A percentile compares a stretch with the other conserved stretches of the same genome.
Evolutionary conservation across 768 basidiomycete genomes (phyloP).

Genomic region (Suillus subaureus): DNA sequence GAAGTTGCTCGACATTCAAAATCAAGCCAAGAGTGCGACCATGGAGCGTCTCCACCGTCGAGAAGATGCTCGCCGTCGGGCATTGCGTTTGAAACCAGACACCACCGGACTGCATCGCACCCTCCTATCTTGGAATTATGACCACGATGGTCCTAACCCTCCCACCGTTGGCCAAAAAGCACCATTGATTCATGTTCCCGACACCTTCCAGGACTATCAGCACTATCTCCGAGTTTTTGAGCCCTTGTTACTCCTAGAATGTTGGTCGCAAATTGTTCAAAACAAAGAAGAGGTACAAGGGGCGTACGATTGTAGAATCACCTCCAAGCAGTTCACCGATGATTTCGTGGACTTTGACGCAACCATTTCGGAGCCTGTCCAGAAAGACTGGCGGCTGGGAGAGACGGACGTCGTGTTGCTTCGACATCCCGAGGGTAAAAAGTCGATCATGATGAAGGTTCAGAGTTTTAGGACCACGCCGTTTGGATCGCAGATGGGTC

Average conservation of each 20-base stretch:
- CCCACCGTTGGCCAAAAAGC: slow-evolving; percentile 47
- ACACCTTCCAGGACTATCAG: slow-evolving; percentile 60
- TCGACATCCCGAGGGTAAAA: slow-evolving; percentile 53
- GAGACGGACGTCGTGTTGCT: slow-evolving; percentile 90
- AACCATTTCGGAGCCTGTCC: slow-evolving; percentile 55
- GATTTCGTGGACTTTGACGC: slow-evolving; percentile 84
- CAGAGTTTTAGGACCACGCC: slow-evolving; percentile 44
- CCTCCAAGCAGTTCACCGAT: slow-evolving; percentile 70
- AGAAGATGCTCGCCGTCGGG: slow-evolving; percentile 61
- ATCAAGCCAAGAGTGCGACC: slow-evolving; percentile 42
- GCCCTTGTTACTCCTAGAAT: slow-evolving; percentile 84
- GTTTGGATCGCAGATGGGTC: slow-evolving; percentile 53
- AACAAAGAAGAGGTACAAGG: slow-evolving; percentile 69
- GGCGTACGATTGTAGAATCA: slow-evolving; percentile 62
- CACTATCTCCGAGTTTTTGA: slow-evolving; percentile 80
- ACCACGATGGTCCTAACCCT: slow-evolving; percentile 62
- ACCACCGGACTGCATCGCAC: slow-evolving; percentile 74
- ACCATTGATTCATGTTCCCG: slow-evolving; percentile 52
- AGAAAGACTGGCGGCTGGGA: slow-evolving; percentile 71
- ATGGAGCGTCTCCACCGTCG: slow-evolving; percentile 55
- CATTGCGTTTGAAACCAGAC: slow-evolving; percentile 80
- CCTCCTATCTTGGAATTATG: slow-evolving; percentile 87
- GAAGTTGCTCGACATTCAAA: slow-evolving; percentile 60
- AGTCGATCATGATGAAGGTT: slow-evolving; percentile 73
- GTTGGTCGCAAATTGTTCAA: slow-evolving; percentile 85